Base-by-base conservation (phyloP, 2,329 filamentous ascomycete species). In the Colletotrichum theobromicola region DNA sequence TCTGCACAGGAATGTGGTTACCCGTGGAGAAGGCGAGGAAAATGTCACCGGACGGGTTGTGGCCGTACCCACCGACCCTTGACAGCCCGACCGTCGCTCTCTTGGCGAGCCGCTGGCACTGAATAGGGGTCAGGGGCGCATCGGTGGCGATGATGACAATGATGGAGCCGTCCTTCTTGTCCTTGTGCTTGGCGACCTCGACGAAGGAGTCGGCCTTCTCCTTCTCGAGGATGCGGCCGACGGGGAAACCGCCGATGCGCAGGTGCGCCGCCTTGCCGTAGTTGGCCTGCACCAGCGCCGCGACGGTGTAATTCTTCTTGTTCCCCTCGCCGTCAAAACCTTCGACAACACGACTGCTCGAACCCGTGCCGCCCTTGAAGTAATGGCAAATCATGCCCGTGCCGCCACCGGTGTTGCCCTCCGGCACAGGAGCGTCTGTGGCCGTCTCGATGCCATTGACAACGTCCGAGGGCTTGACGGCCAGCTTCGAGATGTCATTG, bases 291-390 rank as follows among this genome's bases (percentile, higher is more conserved):
- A 92, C 90, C 9, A 94, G 84, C 2, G 89, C 91, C 1, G 86
- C 92, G 24, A 94, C 85, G 0, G 89, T 92, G 78, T 91, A 93
- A 34, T 80, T 78, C n/a, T 78, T 81, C n/a, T 77, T 78, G 4
- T 78, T 79, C 1, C 79, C 81, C 6, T 78, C 75, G 15, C 62
- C 70, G 58, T 85, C 84, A 28, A 85, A 77, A 0, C 88, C 88
- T 3, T 83, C 81, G n/a, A 93, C 87, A 9, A 90, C 76, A 28
- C 92, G 87, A 62, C 88, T 91, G 77, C 88, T 89, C 1, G 88
- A 91, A 2, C 92, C 92, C 0, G 92, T 94, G 1, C 92, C 92
- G 42, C 91, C 92, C 80, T 93, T 93, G 84, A 91, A 93, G 76
- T 88, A 88, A 78, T 93, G 90, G 78, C 90, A 92, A 46, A 91